Evolutionary conservation across 306 rosid species (phyloP), one percentile per base, ranked within the genome.

Genomic region (Castanea crenata): DNA sequence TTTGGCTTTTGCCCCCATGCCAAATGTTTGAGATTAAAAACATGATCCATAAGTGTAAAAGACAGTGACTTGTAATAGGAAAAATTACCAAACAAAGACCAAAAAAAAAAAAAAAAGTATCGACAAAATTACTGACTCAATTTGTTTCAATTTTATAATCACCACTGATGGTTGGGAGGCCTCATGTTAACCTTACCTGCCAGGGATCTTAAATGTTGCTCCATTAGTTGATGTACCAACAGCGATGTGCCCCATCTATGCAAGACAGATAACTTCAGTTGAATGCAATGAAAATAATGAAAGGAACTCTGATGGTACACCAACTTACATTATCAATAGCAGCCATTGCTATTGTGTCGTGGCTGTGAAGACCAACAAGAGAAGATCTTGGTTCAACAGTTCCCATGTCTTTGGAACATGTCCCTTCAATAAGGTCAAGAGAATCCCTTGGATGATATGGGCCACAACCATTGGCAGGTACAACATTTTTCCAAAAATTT

Each of bases 151-250:
- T n/a, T 8, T 34, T 10, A 80, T 65, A 44, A 55, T 27, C 76
- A 58, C 27, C 69, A 49, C 55, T 21, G 65, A 75, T 62, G 21
- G 69, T 68, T 19, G 7, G 55, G 69, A 49, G 71, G 49, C 57
- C 13, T 70, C 34, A 61, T 20, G 32, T 19, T 38, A 85, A 75
- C 49, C 71, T 74, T 71, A 95, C 99, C 99, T 92, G 77, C 99
- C 99, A 34, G 99, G 99, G 76, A 95, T 90, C 87, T 95, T 92
- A 88, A 88, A 95, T 64, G 94, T 91, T 75, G 98, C 98, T 49
- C 99, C 99, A 82, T 95, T 91, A 69, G 99, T 95, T 54, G 96
- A 95, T 54, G 99, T 95, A 69, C 98, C 99, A 75, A 91, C 98
- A 18, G 98, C 99, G 62, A 92, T 79, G 49, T 80, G 91, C 77